phyloP scores from a whole-genome alignment of 371 early-diverging fungal genomes.

The Basidiobolus meristosporus region DNA sequence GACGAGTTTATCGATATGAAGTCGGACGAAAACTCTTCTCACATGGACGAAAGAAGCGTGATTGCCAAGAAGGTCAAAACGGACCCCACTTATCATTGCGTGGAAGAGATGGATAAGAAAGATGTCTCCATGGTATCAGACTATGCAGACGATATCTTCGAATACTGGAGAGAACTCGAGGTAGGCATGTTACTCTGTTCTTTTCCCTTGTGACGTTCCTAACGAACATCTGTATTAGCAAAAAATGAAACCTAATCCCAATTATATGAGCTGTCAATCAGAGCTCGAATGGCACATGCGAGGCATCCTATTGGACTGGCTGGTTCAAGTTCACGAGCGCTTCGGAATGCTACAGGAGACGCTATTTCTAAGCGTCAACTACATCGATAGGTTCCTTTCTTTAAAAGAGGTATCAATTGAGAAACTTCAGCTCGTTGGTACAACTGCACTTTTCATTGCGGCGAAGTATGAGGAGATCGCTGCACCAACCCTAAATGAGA shows the following conservation, averaged over 20 bases:
- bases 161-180: too few relatives aligned
- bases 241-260: conserved; percentile 28
- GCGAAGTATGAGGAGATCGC: conserved; percentile 81
- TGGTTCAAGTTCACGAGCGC: conserved; percentile 62
- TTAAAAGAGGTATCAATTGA: conserved; percentile 36
- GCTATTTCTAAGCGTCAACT: conserved; percentile 63
- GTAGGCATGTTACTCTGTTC: too few relatives aligned
- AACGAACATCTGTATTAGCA: too few relatives aligned
- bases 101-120: too few relatives aligned
- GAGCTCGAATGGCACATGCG: conserved; percentile 73
- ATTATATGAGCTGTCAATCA: conserved; percentile 58
- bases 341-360: conserved; percentile 77
- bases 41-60: too few relatives aligned
- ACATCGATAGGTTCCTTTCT: conserved; percentile 77
- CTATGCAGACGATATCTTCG: too few relatives aligned
- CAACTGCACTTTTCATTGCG: conserved; percentile 64
- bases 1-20: too few relatives aligned
- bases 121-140: too few relatives aligned
- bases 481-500: conserved; percentile 38
- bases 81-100: too few relatives aligned
- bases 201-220: too few relatives aligned
- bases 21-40: too few relatives aligned
- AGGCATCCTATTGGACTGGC: conserved; percentile 45
- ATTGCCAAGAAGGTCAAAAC: too few relatives aligned
- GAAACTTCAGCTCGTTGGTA: conserved; percentile 78